Evolutionary conservation across 108 stramenopile species (phyloP).

Genomic region (Nitzschia sp.): DNA sequence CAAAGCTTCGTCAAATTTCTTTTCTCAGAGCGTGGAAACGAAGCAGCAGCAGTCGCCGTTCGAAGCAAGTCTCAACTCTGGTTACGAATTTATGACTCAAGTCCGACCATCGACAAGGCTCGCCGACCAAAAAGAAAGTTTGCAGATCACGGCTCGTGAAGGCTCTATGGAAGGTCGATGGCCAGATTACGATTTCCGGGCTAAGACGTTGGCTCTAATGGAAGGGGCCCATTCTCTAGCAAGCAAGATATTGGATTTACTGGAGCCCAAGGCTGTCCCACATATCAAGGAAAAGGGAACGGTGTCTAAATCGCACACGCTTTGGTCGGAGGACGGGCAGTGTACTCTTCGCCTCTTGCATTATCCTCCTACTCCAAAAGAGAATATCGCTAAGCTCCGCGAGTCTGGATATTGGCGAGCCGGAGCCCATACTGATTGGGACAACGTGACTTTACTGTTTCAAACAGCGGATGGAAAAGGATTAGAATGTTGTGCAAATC

Average conservation of each 20-base stretch:
- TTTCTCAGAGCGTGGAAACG: constrained; percentile 8
- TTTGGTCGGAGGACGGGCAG: constrained; percentile 52
- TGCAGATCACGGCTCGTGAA: constrained; percentile 53
- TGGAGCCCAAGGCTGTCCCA: constrained; percentile 26
- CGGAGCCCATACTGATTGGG: constrained; percentile 63
- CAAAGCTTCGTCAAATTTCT: constrained; percentile 34
- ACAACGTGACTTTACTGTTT: constrained; percentile 45
- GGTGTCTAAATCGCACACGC: constrained; percentile 27
- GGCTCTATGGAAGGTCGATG: constrained; percentile 56
- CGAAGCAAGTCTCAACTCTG: constrained; percentile 28
- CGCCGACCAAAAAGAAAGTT: constrained; percentile 50
- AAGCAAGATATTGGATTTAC: constrained; percentile 21
- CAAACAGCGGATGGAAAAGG: constrained; percentile 46
- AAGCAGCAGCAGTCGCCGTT: constrained; percentile 47
- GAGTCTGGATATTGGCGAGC: constrained; percentile 34
- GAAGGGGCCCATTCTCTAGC: constrained; percentile 35
- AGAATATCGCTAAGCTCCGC: constrained; percentile 5
- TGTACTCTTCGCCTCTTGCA: constrained; percentile 55
- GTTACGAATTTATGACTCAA: constrained; percentile 47
- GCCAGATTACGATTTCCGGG: constrained; percentile 31
- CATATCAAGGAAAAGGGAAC: constrained; percentile 13
- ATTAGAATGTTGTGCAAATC: constrained; percentile 52
- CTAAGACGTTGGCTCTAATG: constrained; percentile 12
- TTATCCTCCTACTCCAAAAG: constrained; percentile 44
- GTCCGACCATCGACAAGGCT: constrained; percentile 39